Conservation (phyloP, 2,329 filamentous ascomycete species). For the Catunica adiposa region DNA sequence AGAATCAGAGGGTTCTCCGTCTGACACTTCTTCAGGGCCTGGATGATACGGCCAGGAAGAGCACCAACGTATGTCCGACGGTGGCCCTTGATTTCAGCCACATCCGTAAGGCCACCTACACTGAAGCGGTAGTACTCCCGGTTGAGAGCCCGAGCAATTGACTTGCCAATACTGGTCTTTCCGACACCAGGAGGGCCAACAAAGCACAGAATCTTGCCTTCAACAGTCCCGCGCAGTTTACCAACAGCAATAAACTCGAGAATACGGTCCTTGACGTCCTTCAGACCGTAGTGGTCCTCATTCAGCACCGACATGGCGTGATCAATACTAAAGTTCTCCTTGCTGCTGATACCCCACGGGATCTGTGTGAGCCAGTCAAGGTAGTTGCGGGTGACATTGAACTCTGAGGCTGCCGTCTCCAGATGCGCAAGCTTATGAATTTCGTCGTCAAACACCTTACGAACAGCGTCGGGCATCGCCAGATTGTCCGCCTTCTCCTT, state of each 20-base stretch:
- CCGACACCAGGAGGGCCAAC: slow-evolving; percentile 94
- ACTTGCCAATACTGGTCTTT: slow-evolving; percentile 98
- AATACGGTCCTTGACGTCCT: slow-evolving; percentile 97
- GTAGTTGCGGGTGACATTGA: slow-evolving; percentile 97
- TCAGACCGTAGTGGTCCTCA: slow-evolving; percentile 89
- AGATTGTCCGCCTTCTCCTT: slow-evolving; percentile 86
- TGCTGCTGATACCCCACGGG: slow-evolving; percentile 87
- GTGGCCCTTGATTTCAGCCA: slow-evolving; percentile 97
- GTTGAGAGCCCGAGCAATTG: slow-evolving; percentile 85
- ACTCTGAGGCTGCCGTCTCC: slow-evolving; percentile 90
- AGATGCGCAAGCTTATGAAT: slow-evolving; percentile 92
- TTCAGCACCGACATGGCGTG: slow-evolving; percentile 83
- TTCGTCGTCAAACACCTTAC: slow-evolving; percentile 96
- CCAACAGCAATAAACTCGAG: slow-evolving; percentile 96
- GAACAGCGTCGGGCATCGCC: slow-evolving; percentile 91
- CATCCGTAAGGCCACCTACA: slow-evolving; percentile 89
- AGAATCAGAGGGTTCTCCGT: slow-evolving; percentile 94
- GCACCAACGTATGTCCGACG: slow-evolving; percentile 92
- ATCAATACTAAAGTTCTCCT: slow-evolving; percentile 90
- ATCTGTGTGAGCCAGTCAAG: slow-evolving; percentile 98
- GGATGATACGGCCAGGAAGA: slow-evolving; percentile 87
- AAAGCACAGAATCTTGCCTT: slow-evolving; percentile 96
- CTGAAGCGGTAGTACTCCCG: slow-evolving; percentile 97
- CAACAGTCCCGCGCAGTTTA: slow-evolving; percentile 88
- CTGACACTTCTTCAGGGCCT: slow-evolving; percentile 96